Base-by-base conservation (phyloP, 257 asterid species). In the Scutellaria barbata region DNA sequence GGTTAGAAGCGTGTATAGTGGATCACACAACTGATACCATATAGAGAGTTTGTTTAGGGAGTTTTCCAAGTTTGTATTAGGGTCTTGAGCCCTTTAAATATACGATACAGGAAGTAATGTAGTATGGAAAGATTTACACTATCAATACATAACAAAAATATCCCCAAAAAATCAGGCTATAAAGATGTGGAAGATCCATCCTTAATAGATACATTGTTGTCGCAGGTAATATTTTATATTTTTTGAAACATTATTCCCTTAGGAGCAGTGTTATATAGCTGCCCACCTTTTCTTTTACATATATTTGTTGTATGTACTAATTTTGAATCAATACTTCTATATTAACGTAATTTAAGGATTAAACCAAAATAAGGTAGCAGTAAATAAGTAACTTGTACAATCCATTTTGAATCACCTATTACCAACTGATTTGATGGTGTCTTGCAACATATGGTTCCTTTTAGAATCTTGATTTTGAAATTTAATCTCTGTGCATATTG, bases 141-240 rank as follows among this genome's bases (percentile, higher is more conserved):
- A n/a, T n/a, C n/a, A n/a, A n/a, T n/a, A n/a, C n/a, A n/a, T n/a
- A n/a, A n/a, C n/a, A n/a, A n/a, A n/a, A n/a, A n/a, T n/a, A n/a
- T n/a, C n/a, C n/a, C n/a, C n/a, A n/a, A n/a, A n/a, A n/a, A n/a
- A n/a, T n/a, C n/a, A n/a, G n/a, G n/a, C n/a, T n/a, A n/a, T n/a
- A n/a, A n/a, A n/a, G n/a, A n/a, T n/a, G n/a, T n/a, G n/a, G n/a
- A n/a, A n/a, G n/a, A n/a, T n/a, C n/a, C n/a, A n/a, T n/a, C n/a
- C n/a, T n/a, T n/a, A n/a, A n/a, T n/a, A n/a, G 99, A 68, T 85
- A 58, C 81, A 81, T 92, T 40, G 98, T 95, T 45, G 95, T 95
- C 69, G 77, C 96, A 86, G 99, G 99, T 94, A 56, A 66, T 63
- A 17, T 33, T 57, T 76, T 37, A 3, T 50, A 5, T 35, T 63